phyloP scores from a whole-genome alignment of 1,284 basidiomycete species.

The Porodaedalea pini region DNA sequence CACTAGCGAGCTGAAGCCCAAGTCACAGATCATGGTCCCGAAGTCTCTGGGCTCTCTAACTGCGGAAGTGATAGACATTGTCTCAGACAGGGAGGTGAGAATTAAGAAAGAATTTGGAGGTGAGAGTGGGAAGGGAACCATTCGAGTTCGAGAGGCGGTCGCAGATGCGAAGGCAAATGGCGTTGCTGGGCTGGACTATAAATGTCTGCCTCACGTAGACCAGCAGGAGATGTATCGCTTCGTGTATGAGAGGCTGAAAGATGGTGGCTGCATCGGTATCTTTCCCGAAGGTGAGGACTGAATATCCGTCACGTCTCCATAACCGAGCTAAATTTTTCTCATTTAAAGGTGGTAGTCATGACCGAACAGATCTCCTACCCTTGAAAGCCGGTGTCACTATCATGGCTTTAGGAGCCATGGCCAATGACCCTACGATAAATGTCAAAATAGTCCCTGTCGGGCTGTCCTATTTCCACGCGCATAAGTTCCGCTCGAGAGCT shows the following conservation, averaged over 20 bases:
- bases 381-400: slow-evolving; percentile 94
- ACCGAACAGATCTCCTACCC: slow-evolving; percentile 90
- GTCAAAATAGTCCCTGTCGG: slow-evolving; percentile 95
- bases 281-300: slow-evolving; percentile 83
- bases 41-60: slow-evolving; percentile 76
- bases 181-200: slow-evolving; percentile 65
- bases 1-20: slow-evolving; percentile 69
- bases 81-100: slow-evolving; percentile 82
- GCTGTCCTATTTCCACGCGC: slow-evolving; percentile 92
- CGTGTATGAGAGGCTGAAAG: slow-evolving; percentile 85
- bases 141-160: slow-evolving; percentile 63
- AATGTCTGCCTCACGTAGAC: slow-evolving; percentile 81
- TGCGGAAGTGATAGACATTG: slow-evolving; percentile 83
- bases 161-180: slow-evolving; percentile 53
- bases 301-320: slow-evolving; percentile 7
- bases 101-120: slow-evolving; percentile 90
- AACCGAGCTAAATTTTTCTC: slow-evolving; percentile 12
- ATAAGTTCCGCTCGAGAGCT: slow-evolving; percentile 90
- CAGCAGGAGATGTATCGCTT: slow-evolving; percentile 94
- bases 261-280: slow-evolving; percentile 90
- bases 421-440: slow-evolving; percentile 75
- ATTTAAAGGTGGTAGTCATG: slow-evolving; percentile 83
- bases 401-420: slow-evolving; percentile 97
- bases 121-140: slow-evolving; percentile 73
- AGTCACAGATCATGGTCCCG: slow-evolving; percentile 86